Evolutionary conservation across 306 rosid species (phyloP).

Genomic region (Citrullus amarus): DNA sequence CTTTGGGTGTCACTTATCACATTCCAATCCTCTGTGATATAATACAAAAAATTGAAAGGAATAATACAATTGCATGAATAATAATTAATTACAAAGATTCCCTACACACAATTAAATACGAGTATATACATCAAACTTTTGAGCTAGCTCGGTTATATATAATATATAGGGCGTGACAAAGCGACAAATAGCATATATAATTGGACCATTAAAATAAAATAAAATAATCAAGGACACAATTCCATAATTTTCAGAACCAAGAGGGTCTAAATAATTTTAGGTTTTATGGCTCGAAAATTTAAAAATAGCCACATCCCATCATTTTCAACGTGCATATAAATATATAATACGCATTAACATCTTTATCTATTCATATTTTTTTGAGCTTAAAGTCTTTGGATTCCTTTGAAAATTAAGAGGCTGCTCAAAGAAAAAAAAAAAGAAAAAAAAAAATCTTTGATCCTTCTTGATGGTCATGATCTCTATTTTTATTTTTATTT

Average conservation of each 20-base stretch:
- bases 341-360: neutral
- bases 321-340: neutral
- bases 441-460: neutral
- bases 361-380: slow-evolving; percentile 11
- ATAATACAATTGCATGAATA: neutral
- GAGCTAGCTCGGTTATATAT: neutral
- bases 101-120: neutral
- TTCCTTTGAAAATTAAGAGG: slow-evolving; percentile 5
- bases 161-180: slow-evolving; percentile 2
- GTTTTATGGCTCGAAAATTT: neutral
- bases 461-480: neutral
- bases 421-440: neutral
- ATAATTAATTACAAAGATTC: neutral
- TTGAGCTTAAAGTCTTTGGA: slow-evolving; percentile 17
- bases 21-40: neutral
- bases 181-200: slow-evolving; percentile 16
- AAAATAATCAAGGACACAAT: neutral
- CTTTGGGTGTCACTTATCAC: neutral
- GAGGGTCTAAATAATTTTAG: neutral
- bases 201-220: slow-evolving; percentile 20
- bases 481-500: neutral
- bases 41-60: neutral
- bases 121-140: neutral
- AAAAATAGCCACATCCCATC: neutral
- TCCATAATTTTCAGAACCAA: neutral